A percentile compares a stretch with the other conserved stretches of the same genome.
Conservation (phyloP, 495 filamentous ascomycete species). For the Aspergillus indologenus region DNA sequence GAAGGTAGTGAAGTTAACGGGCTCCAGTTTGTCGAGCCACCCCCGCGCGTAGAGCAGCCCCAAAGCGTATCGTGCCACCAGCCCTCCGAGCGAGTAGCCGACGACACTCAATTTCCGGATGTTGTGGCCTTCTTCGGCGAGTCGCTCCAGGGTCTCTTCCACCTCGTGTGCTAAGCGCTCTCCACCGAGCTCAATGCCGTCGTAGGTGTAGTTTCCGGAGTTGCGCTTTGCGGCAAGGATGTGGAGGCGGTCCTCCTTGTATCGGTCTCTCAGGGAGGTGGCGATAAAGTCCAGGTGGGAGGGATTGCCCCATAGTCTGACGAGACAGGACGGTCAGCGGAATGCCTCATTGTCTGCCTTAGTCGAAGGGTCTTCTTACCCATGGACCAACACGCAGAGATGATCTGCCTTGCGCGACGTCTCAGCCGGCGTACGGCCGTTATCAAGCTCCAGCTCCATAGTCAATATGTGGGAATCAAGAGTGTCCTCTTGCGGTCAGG, state of each 20-base stretch:
- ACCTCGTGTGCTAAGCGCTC: conserved; percentile 88
- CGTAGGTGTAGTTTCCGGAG: conserved; percentile 81
- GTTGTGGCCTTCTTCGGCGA: conserved; percentile 59
- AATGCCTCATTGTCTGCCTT: neutral
- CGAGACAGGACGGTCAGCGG: neutral
- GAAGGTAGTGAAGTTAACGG: conserved; percentile 92
- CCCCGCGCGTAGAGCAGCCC: conserved; percentile 79
- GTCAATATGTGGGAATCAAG: neutral
- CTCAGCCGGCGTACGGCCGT: conserved; percentile 16
- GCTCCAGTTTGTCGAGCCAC: conserved; percentile 71
- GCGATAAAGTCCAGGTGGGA: conserved; percentile 72
- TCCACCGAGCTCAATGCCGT: conserved; percentile 87
- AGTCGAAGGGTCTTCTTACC: conserved; percentile 50
- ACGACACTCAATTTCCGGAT: conserved; percentile 81
- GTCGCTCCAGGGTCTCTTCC: conserved; percentile 70
- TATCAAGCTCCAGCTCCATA: conserved; percentile 15
- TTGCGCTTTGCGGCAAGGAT: conserved; percentile 78
- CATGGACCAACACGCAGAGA: conserved; percentile 92
- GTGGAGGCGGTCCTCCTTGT: conserved; percentile 63
- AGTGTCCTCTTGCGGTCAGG: neutral
- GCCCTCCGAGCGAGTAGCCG: conserved; percentile 86
- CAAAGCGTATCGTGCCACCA: conserved; percentile 83
- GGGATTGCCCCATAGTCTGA: conserved; percentile 89
- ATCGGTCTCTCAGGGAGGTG: conserved; percentile 59
- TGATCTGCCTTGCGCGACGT: conserved; percentile 52